Conservation (phyloP, 176 grass and related monocot species). For the Tillandsia fasciculata region DNA sequence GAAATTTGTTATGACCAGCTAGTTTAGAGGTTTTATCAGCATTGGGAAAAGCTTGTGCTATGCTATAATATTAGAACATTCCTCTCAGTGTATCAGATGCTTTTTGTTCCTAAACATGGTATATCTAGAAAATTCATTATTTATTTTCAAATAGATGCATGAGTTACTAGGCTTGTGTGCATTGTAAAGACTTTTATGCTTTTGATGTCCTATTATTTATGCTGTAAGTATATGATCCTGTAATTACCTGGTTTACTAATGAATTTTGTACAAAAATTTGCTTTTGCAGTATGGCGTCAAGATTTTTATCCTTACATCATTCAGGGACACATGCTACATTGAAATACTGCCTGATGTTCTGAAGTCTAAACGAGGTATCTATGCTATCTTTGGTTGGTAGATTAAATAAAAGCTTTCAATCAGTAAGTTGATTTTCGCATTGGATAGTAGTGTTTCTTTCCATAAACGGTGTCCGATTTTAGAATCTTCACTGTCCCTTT, state of each 20-base stretch:
- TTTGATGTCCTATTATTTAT: neutral
- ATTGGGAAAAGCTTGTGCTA: too few species aligned
- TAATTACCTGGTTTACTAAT: conserved; percentile 6
- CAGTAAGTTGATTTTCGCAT: neutral
- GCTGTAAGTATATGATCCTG: neutral
- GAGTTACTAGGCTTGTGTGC: too few species aligned
- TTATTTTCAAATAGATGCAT: too few species aligned
- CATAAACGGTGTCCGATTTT: neutral
- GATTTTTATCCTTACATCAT: conserved; percentile 92
- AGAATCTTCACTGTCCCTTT: too few species aligned
- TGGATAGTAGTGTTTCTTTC: neutral
- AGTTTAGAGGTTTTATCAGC: too few species aligned
- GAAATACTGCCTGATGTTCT: conserved; percentile 87
- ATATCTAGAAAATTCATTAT: too few species aligned
- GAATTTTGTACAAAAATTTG: too few species aligned
- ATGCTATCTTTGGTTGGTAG: neutral
- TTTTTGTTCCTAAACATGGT: neutral
- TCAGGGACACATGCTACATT: conserved; percentile 99
- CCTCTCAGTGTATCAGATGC: neutral
- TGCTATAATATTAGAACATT: too few species aligned
- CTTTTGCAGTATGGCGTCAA: conserved; percentile 82
- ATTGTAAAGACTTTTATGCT: too few species aligned
- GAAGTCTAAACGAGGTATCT: conserved; percentile 89
- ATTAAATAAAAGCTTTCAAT: neutral
- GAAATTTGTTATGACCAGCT: too few species aligned